A percentile compares a stretch with the other conserved stretches of the same genome.
Evolutionary conservation across 768 basidiomycete genomes (phyloP).

Genomic region (Rhizopogon salebrosus): DNA sequence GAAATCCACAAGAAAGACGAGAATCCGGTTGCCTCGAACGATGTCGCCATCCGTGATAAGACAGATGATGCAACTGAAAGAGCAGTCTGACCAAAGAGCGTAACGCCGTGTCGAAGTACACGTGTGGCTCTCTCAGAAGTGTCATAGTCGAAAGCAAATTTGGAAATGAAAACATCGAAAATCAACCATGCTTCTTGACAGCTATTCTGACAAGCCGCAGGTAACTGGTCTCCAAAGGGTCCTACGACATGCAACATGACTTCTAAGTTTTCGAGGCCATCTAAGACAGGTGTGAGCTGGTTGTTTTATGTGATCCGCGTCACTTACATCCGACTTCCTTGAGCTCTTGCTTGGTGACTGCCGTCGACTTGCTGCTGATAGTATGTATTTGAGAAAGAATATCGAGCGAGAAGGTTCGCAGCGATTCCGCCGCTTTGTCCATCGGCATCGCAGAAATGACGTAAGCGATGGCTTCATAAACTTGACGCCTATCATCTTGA

Average conservation of each 20-base stretch:
- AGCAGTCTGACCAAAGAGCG: constrained; percentile 68
- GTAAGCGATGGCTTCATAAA: constrained; percentile 93
- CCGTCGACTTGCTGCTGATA: constrained; percentile 45
- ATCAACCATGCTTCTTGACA: constrained; percentile 79
- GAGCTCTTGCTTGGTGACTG: constrained; percentile 67
- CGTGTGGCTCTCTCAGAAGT: constrained; percentile 82
- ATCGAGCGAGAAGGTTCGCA: constrained; percentile 83
- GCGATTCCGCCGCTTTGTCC: constrained; percentile 78
- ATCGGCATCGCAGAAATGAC: constrained; percentile 95
- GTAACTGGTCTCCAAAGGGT: constrained; percentile 79
- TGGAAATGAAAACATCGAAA: constrained; percentile 74
- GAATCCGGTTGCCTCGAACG: constrained; percentile 77
- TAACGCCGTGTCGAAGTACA: constrained; percentile 77
- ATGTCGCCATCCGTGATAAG: constrained; percentile 66
- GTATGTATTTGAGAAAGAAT: constrained; percentile 75
- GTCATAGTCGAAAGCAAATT: constrained; percentile 70
- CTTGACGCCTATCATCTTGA: constrained; percentile 85
- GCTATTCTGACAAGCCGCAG: constrained; percentile 71
- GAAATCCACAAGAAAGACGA: constrained; percentile 93
- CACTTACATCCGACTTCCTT: constrained; percentile 61
- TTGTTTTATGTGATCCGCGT: background rate
- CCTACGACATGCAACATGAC: constrained; percentile 83
- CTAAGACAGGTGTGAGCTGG: constrained; percentile 33
- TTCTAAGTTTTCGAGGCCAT: constrained; percentile 88
- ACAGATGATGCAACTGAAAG: constrained; percentile 67